A percentile compares a stretch with the other conserved stretches of the same genome.
phyloP scores from a whole-genome alignment of 768 basidiomycete species.

The Amanita rubescens region DNA sequence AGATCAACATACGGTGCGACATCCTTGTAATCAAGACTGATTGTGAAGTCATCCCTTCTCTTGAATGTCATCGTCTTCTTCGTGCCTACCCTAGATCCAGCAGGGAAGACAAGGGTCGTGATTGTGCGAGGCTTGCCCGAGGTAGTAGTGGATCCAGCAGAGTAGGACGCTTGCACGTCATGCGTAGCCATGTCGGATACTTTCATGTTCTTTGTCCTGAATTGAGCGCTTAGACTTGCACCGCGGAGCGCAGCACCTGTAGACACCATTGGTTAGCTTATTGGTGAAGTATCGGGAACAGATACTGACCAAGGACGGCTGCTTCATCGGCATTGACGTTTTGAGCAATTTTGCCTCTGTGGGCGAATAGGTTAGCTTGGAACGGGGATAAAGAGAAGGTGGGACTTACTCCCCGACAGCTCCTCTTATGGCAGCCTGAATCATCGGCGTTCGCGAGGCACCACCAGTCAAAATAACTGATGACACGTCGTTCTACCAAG shows the following conservation, averaged over 20 bases:
- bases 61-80: slow-evolving; percentile 87
- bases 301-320: slow-evolving; percentile 65
- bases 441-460: slow-evolving; percentile 83
- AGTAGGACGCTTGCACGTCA: slow-evolving; percentile 76
- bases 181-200: slow-evolving; percentile 65
- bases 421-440: slow-evolving; percentile 73
- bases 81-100: slow-evolving; percentile 66
- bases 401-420: slow-evolving; percentile 69
- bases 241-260: slow-evolving; percentile 83
- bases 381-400: background rate
- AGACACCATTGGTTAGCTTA: background rate
- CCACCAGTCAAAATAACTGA: slow-evolving; percentile 95
- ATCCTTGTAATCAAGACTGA: slow-evolving; percentile 73
- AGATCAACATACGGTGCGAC: slow-evolving; percentile 44
- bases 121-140: slow-evolving; percentile 57
- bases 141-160: slow-evolving; percentile 48
- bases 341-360: slow-evolving; percentile 75
- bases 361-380: background rate
- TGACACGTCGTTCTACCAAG: slow-evolving; percentile 61
- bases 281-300: background rate
- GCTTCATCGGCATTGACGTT: slow-evolving; percentile 98
- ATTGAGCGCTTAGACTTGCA: slow-evolving; percentile 79
- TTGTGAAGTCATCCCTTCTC: slow-evolving; percentile 73
- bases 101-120: slow-evolving; percentile 68
- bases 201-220: slow-evolving; percentile 90